Percentiles rank a stretch among this genome's conserved stretches.
These are phyloP conservation scores for Somion occarium DNA, from an alignment of 1,284 basidiomycete genomes.

Conservation along the genomic window DNA sequence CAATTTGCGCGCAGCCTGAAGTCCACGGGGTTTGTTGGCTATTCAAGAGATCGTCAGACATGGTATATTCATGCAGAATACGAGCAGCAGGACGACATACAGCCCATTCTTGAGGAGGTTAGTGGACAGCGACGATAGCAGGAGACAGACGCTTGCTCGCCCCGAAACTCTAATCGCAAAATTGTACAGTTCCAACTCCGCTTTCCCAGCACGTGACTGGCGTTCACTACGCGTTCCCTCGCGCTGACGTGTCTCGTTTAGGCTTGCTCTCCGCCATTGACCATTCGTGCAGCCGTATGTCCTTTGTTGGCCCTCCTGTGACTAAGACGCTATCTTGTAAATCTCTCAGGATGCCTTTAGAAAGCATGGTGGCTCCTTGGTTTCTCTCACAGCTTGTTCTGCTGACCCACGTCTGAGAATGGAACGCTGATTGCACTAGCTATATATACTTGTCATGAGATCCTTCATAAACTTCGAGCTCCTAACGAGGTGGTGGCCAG, in stretches of 20 bases:
- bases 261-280: too few relatives aligned
- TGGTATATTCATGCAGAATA: slow-evolving; percentile 11
- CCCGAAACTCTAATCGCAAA: slow-evolving; percentile 23
- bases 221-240: neutral
- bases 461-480: too few relatives aligned
- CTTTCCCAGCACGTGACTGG: slow-evolving; percentile 12
- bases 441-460: too few relatives aligned
- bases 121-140: slow-evolving; percentile 25
- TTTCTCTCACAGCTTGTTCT: too few relatives aligned
- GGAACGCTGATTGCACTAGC: neutral
- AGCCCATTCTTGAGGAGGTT: slow-evolving; percentile 74
- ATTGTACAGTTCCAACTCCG: slow-evolving; percentile 24
- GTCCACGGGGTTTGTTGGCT: slow-evolving; percentile 98
- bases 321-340: too few relatives aligned
- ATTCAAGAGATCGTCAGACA: slow-evolving; percentile 15
- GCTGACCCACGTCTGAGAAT: neutral
- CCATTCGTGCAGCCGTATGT: too few relatives aligned
- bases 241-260: too few relatives aligned
- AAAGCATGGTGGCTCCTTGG: too few relatives aligned
- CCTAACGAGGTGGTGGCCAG: too few relatives aligned
- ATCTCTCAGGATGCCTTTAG: too few relatives aligned
- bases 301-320: too few relatives aligned
- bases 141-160: slow-evolving; percentile 25
- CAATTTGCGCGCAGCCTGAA: slow-evolving; percentile 99
- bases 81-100: slow-evolving; percentile 44